phyloP scores from a whole-genome alignment of 1,284 basidiomycete genomes.

The Malassezia japonica region DNA sequence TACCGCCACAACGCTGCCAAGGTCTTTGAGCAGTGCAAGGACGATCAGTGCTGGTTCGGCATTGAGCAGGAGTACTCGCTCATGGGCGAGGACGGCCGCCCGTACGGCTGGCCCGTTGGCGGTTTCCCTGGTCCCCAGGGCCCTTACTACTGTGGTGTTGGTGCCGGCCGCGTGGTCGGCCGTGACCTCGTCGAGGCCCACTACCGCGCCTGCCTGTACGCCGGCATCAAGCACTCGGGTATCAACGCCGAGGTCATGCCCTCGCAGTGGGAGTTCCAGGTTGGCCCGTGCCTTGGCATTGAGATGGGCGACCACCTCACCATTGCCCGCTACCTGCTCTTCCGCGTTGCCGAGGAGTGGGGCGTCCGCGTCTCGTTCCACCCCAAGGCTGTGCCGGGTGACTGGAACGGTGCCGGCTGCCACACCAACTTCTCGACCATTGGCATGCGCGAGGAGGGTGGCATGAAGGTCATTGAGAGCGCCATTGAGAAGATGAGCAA shows the following conservation, averaged over 20 bases:
- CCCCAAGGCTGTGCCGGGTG: conserved; percentile 92
- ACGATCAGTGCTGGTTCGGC: conserved; percentile 79
- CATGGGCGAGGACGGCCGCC: conserved; percentile 81
- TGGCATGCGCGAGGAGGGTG: conserved; percentile 50
- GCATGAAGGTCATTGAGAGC: conserved; percentile 84
- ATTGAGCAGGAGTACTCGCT: conserved; percentile 99
- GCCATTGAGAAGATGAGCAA: conserved; percentile 62
- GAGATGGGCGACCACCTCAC: conserved; percentile 77
- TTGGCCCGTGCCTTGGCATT: conserved; percentile 94
- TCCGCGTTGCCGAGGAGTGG: conserved; percentile 77
- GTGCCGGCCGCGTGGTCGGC: conserved; percentile 95
- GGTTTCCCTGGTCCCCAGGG: conserved; percentile 99
- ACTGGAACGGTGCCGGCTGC: conserved; percentile 99
- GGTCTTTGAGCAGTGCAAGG: conserved; percentile 40
- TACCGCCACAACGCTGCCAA: conserved; percentile 52
- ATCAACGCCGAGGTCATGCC: conserved; percentile 99
- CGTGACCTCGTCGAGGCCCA: conserved; percentile 99
- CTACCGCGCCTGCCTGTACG: conserved; percentile 88
- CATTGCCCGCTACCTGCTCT: conserved; percentile 45
- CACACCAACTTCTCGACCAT: conserved; percentile 50
- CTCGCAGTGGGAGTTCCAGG: conserved; percentile 99
- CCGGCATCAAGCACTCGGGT: conserved; percentile 95
- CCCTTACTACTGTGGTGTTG: conserved; percentile 99
- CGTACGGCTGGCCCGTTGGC: conserved; percentile 77
- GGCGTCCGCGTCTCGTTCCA: conserved; percentile 91